A percentile compares a stretch with the other conserved stretches of the same genome.
Evolutionary conservation across 495 filamentous ascomycete genomes (phyloP).

Genomic region (Hypoxylon perforatum): DNA sequence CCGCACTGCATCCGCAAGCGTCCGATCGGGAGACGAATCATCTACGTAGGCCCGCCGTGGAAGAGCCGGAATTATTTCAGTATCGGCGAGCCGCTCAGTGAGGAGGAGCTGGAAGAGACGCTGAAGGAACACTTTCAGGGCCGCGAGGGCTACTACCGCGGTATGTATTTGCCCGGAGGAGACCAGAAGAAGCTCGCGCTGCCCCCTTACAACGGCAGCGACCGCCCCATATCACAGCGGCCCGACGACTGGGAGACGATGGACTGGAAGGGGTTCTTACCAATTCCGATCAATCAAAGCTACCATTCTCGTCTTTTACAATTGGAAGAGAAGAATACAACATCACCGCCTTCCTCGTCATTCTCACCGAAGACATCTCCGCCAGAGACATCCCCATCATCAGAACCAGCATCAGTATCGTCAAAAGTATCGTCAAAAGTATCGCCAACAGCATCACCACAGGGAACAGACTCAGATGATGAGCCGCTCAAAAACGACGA

Average conservation of each 20-base stretch:
- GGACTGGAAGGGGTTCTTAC: conserved; percentile 29
- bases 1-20: conserved; percentile 31
- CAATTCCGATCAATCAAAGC: conserved; percentile 28
- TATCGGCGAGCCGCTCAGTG: background rate
- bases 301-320: background rate
- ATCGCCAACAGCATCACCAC: no score
- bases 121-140: conserved; percentile 27
- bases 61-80: conserved; percentile 40
- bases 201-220: conserved; percentile 34
- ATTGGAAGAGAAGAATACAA: background rate
- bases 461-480: no score
- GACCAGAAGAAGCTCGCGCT: conserved; percentile 16
- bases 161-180: conserved; percentile 6
- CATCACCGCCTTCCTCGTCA: no score
- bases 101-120: conserved; percentile 17
- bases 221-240: conserved; percentile 12
- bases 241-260: conserved; percentile 9
- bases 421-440: no score
- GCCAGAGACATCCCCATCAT: background rate
- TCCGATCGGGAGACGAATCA: background rate
- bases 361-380: no score
- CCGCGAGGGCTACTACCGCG: conserved; percentile 8
- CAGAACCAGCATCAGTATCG: background rate
- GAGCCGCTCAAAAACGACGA: no score
- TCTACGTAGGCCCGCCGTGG: conserved; percentile 36